phyloP scores from a whole-genome alignment of 2,329 filamentous ascomycete genomes.

The Pseudogymnoascus sp. region DNA sequence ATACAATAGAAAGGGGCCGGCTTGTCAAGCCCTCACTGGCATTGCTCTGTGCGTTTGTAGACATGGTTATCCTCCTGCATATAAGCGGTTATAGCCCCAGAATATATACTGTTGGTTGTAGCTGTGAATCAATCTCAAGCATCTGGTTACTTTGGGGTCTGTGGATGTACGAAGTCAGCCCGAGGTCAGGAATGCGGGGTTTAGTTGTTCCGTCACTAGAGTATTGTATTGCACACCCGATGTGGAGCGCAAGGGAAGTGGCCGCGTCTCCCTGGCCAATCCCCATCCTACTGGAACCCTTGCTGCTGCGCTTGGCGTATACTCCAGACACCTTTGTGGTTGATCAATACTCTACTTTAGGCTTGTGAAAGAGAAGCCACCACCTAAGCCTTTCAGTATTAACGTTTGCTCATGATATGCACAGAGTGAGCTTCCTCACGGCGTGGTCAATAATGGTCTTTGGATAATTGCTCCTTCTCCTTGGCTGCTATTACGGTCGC shows the following conservation, averaged over 20 bases:
- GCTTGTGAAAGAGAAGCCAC: not conserved
- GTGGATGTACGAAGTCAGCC: not conserved
- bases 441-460: slow-evolving; percentile 5
- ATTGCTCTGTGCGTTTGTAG: not conserved
- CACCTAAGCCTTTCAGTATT: not conserved
- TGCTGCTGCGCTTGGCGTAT: not conserved
- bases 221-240: not conserved
- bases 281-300: not conserved
- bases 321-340: not conserved
- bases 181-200: not conserved
- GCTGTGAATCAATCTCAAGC: not conserved
- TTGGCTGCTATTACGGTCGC: slow-evolving; percentile 6
- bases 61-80: slow-evolving; percentile 2
- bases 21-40: not conserved
- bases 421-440: not conserved
- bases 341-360: not conserved
- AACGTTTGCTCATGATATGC: not conserved
- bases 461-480: not conserved
- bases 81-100: not conserved
- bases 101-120: not conserved
- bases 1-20: slow-evolving; percentile 7
- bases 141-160: not conserved
- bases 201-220: not conserved
- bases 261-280: not conserved
- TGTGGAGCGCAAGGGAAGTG: not conserved